Evolutionary conservation across 345 rosid species (phyloP).

Genomic region (Trapa bicornis): DNA sequence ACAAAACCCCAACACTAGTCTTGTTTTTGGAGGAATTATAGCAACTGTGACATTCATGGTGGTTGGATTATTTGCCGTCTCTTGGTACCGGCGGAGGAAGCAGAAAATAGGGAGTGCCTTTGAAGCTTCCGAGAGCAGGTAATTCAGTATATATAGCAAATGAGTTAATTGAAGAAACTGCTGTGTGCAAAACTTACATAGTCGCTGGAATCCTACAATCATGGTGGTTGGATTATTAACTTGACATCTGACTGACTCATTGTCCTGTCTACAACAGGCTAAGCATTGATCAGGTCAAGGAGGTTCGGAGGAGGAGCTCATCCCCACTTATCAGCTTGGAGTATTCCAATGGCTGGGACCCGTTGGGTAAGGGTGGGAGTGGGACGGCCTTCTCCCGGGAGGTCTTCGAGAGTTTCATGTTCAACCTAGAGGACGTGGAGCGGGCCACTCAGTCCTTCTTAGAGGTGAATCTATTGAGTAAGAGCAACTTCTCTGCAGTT

Average conservation of each 20-base stretch:
- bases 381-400: constrained; percentile 57
- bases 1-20: constrained; percentile 23
- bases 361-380: constrained; percentile 48
- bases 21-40: constrained; percentile 38
- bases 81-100: constrained; percentile 50
- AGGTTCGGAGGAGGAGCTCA: constrained; percentile 38
- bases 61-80: constrained; percentile 34
- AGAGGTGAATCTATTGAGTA: constrained; percentile 62
- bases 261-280: constrained; percentile 20
- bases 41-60: constrained; percentile 24
- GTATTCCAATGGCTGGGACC: constrained; percentile 93
- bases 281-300: constrained; percentile 57
- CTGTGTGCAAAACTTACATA: neutral
- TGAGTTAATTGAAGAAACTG: neutral
- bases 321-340: constrained; percentile 79
- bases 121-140: constrained; percentile 32
- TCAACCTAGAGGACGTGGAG: constrained; percentile 85
- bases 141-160: neutral
- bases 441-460: constrained; percentile 90
- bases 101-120: constrained; percentile 59
- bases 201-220: neutral
- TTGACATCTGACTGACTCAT: neutral
- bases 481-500: constrained; percentile 56
- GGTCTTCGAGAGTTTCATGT: constrained; percentile 80
- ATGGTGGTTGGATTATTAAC: neutral